These are phyloP conservation scores for Ramaria sp. DNA, from an alignment of 768 basidiomycete genomes.

Conservation along the genomic window DNA sequence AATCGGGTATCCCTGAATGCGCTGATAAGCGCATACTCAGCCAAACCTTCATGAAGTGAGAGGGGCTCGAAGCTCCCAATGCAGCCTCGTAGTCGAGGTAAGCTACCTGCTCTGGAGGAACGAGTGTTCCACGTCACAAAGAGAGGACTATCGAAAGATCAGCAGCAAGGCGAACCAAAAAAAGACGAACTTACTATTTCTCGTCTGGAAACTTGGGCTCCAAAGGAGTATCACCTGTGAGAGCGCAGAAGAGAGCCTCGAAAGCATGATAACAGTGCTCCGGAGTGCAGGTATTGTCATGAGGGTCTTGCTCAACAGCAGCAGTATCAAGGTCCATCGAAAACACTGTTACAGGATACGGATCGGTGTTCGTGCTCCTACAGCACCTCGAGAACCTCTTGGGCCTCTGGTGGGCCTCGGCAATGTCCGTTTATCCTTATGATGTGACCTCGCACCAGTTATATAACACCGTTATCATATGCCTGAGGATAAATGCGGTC, in stretches of 20 bases:
- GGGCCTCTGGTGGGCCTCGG: too few relatives aligned
- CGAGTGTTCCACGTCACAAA: slow-evolving; percentile 95
- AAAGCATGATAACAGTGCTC: slow-evolving; percentile 80
- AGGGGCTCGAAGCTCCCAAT: slow-evolving; percentile 87
- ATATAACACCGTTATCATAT: too few relatives aligned
- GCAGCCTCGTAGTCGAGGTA: slow-evolving; percentile 74
- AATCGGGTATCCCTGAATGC: slow-evolving; percentile 87
- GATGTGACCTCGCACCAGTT: too few relatives aligned
- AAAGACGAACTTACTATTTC: slow-evolving; percentile 54
- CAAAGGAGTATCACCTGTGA: slow-evolving; percentile 46
- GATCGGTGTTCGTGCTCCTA: neutral
- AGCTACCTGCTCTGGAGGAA: slow-evolving; percentile 45
- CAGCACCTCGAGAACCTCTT: neutral
- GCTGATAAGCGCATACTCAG: slow-evolving; percentile 86
- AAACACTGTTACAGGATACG: neutral
- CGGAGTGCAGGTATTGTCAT: slow-evolving; percentile 43
- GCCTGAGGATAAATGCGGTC: too few relatives aligned
- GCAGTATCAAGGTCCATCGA: neutral
- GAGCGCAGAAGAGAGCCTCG: slow-evolving; percentile 70
- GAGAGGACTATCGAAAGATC: slow-evolving; percentile 49
- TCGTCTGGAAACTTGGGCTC: slow-evolving; percentile 57
- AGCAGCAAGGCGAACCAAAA: neutral
- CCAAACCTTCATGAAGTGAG: slow-evolving; percentile 62
- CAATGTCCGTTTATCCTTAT: too few relatives aligned
- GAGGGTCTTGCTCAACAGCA: slow-evolving; percentile 20